Evolutionary conservation across 1,284 basidiomycete species (phyloP).

Genomic region (Phenoliferia sp.): DNA sequence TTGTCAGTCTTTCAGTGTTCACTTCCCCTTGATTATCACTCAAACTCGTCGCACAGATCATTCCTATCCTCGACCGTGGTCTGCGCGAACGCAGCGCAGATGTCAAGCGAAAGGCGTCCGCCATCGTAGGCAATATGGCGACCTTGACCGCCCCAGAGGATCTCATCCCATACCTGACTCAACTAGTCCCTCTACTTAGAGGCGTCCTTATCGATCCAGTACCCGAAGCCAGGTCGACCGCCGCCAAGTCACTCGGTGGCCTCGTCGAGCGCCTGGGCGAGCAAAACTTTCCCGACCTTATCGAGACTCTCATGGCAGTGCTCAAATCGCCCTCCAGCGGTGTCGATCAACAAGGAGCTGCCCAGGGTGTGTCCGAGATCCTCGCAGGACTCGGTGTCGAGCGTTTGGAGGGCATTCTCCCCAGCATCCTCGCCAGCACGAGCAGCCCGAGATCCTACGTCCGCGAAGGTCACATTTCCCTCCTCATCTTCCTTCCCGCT

Average conservation of each 20-base stretch:
- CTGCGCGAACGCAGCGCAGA: slow-evolving; percentile 87
- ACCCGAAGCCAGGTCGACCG: slow-evolving; percentile 85
- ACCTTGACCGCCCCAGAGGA: slow-evolving; percentile 87
- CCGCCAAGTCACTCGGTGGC: slow-evolving; percentile 95
- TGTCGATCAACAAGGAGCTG: slow-evolving; percentile 91
- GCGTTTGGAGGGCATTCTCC: slow-evolving; percentile 86
- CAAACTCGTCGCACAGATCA: slow-evolving; percentile 54
- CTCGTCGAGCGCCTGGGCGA: slow-evolving; percentile 95
- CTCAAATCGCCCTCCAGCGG: slow-evolving; percentile 91
- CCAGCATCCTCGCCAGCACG: slow-evolving; percentile 88
- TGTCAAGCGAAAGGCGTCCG: slow-evolving; percentile 90
- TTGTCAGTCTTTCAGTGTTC: slow-evolving; percentile 63
- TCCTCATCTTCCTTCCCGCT: slow-evolving; percentile 91
- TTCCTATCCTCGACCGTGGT: slow-evolving; percentile 93
- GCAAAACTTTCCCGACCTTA: slow-evolving; percentile 89
- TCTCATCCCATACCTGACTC: slow-evolving; percentile 88
- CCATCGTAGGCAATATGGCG: slow-evolving; percentile 89
- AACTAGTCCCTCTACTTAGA: slow-evolving; percentile 86
- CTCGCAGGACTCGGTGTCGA: slow-evolving; percentile 96
- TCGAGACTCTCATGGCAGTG: slow-evolving; percentile 81
- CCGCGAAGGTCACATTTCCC: slow-evolving; percentile 96
- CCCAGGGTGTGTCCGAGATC: slow-evolving; percentile 95
- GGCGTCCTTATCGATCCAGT: slow-evolving; percentile 66
- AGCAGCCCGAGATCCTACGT: slow-evolving; percentile 86
- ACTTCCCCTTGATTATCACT: not conserved